Evolutionary conservation across 306 rosid species (phyloP).

Genomic region (Alnus glutinosa): DNA sequence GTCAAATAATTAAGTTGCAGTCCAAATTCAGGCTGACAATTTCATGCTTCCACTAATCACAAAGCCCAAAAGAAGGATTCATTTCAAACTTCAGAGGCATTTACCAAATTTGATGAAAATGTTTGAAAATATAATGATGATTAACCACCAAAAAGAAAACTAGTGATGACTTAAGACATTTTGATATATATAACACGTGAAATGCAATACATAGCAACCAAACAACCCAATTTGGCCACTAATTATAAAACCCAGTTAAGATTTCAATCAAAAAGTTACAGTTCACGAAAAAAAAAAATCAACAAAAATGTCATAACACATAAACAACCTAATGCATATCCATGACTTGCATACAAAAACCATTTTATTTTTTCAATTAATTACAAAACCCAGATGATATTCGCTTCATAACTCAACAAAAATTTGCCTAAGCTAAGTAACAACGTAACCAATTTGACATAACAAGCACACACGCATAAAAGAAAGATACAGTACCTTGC

Average conservation of each 20-base stretch:
- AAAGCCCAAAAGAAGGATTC: not conserved
- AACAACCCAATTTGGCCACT: not conserved
- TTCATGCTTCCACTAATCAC: not conserved
- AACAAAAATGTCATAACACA: not conserved
- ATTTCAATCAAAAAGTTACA: not conserved
- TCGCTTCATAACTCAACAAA: not conserved
- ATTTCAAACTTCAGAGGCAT: not conserved
- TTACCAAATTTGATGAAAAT: not conserved
- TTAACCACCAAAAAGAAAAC: too few relatives aligned
- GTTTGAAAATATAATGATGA: too few relatives aligned
- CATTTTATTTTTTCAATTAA: not conserved
- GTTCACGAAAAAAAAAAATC: not conserved
- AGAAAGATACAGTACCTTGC: constrained; percentile 43
- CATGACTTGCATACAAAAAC: not conserved
- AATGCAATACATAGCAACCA: not conserved
- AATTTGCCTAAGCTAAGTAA: too few relatives aligned
- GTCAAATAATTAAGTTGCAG: not conserved
- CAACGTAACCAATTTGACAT: not conserved
- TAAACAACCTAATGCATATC: not conserved
- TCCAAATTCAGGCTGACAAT: not conserved
- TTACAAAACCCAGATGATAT: not conserved
- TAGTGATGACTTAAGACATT: not conserved
- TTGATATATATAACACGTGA: not conserved
- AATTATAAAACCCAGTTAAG: not conserved
- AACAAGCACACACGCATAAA: not conserved